A percentile compares a stretch with the other conserved stretches of the same genome.
Evolutionary conservation across 768 basidiomycete genomes (phyloP).

Genomic region (Mycena olivaceomarginata): DNA sequence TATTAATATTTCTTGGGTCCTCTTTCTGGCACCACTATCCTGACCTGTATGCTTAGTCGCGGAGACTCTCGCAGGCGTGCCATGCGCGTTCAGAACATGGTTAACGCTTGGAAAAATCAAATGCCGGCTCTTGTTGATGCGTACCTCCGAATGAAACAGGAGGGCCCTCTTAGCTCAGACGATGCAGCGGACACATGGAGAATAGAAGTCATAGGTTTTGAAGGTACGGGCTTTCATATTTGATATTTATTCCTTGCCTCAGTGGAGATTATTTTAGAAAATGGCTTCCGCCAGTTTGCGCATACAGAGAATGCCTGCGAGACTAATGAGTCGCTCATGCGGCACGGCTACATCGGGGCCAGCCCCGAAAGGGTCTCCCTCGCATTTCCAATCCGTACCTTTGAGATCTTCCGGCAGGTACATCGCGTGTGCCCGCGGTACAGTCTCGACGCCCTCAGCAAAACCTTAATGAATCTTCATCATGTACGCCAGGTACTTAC

Average conservation of each 20-base stretch:
- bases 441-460: neutral
- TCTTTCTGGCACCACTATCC: no score
- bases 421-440: no score
- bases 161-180: neutral
- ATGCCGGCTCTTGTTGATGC: slow-evolving; percentile 2
- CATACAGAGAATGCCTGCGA: neutral
- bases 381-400: no score
- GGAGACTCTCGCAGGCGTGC: slow-evolving; percentile 6
- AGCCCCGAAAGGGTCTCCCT: no score
- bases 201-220: neutral
- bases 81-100: neutral
- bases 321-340: slow-evolving; percentile 8
- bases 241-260: no score
- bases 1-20: no score
- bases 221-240: no score
- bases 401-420: no score
- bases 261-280: no score
- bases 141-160: slow-evolving; percentile 1
- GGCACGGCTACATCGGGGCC: slow-evolving; percentile 12
- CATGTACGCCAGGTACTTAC: neutral
- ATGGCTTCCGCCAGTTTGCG: no score
- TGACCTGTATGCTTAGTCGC: slow-evolving; percentile 1
- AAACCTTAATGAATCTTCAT: neutral
- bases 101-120: neutral
- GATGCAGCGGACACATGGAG: neutral